These are phyloP conservation scores for Tillandsia leiboldiana DNA, from an alignment of 176 grass and related monocot genomes.

Conservation along the genomic window DNA sequence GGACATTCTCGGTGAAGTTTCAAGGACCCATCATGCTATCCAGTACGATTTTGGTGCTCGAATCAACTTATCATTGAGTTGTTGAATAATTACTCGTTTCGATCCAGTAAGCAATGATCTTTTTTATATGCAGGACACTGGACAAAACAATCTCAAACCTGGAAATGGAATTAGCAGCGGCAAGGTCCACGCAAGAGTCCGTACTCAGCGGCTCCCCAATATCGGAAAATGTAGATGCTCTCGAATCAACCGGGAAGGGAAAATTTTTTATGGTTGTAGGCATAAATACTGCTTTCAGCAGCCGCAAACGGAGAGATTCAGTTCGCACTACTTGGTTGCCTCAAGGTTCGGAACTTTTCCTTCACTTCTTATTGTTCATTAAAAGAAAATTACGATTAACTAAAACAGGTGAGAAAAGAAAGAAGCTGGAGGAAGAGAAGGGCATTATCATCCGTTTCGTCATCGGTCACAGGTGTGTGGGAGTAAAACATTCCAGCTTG, in stretches of 20 bases:
- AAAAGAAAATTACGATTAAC: constrained; percentile 4
- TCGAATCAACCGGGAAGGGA: constrained; percentile 36
- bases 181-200: constrained; percentile 71
- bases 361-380: neutral
- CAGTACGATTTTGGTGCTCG: constrained; percentile 38
- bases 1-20: constrained; percentile 18
- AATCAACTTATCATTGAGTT: neutral
- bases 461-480: constrained; percentile 78
- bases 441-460: constrained; percentile 86
- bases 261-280: constrained; percentile 93
- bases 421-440: constrained; percentile 85
- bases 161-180: constrained; percentile 79
- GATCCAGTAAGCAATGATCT: constrained; percentile 13
- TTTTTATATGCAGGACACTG: constrained; percentile 29
- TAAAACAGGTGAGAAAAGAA: constrained; percentile 76
- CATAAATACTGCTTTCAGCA: constrained; percentile 93
- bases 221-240: constrained; percentile 53
- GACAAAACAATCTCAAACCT: constrained; percentile 65
- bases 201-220: constrained; percentile 68
- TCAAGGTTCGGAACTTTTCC: constrained; percentile 40
- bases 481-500: neutral
- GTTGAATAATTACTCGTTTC: neutral
- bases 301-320: constrained; percentile 84
- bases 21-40: constrained; percentile 22
- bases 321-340: constrained; percentile 99